These are phyloP conservation scores for Narthecium ossifragum DNA, from an alignment of 106 monocot species.

Conservation along the genomic window DNA sequence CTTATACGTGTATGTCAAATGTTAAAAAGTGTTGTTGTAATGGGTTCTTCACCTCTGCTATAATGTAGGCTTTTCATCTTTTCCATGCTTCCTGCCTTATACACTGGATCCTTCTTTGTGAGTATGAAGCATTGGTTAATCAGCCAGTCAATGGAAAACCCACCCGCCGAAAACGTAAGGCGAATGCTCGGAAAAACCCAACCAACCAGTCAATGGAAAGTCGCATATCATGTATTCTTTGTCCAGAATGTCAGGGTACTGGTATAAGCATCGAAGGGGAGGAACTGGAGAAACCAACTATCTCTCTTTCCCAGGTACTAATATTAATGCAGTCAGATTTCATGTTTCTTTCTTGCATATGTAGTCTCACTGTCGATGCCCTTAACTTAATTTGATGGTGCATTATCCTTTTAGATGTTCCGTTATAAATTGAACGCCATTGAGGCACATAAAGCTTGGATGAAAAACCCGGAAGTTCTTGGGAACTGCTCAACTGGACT, in stretches of 20 bases:
- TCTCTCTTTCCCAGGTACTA: conserved; percentile 58
- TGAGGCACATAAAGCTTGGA: conserved; percentile 70
- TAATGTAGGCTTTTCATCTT: conserved; percentile 84
- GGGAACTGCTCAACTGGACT: conserved; percentile 81
- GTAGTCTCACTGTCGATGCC: not conserved
- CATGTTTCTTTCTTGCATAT: not conserved
- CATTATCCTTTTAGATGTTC: conserved; percentile 49
- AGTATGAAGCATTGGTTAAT: conserved; percentile 47
- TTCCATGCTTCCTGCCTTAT: conserved; percentile 89
- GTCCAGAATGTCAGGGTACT: conserved; percentile 88
- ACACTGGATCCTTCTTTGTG: conserved; percentile 85
- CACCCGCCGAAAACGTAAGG: conserved; percentile 48
- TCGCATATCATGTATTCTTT: conserved; percentile 58
- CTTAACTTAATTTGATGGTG: not conserved
- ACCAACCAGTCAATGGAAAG: too few relatives aligned
- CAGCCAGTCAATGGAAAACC: conserved; percentile 24
- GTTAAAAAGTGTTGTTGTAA: too few relatives aligned
- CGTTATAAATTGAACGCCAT: conserved; percentile 58
- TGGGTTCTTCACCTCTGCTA: too few relatives aligned
- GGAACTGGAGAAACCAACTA: conserved; percentile 51
- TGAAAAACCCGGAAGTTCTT: conserved; percentile 73
- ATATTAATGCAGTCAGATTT: not conserved
- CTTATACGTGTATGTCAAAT: too few relatives aligned
- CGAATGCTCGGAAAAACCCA: conserved; percentile 17
- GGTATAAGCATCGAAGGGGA: conserved; percentile 43